A percentile compares a stretch with the other conserved stretches of the same genome.
phyloP scores from a whole-genome alignment of 176 grass and related monocot species.

The Oryza meridionalis region DNA sequence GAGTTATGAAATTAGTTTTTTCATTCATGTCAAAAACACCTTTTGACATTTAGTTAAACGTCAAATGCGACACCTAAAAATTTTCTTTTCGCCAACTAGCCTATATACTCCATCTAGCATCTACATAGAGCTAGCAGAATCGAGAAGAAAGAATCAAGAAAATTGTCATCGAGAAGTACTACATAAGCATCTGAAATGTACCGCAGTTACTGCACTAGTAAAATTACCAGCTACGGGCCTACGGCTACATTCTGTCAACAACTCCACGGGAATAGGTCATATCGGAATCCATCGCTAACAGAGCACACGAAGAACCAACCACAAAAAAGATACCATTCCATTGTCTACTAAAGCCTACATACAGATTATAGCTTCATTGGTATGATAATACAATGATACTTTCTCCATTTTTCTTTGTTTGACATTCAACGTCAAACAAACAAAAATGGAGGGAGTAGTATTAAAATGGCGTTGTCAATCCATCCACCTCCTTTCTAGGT shows the following conservation, averaged over 20 bases:
- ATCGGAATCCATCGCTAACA: background rate
- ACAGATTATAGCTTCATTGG: background rate
- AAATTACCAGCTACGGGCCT: background rate
- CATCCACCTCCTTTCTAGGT: background rate
- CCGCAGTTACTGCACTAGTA: background rate
- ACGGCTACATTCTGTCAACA: background rate
- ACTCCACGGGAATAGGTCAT: background rate
- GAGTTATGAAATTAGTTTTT: too few relatives aligned
- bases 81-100: too few relatives aligned
- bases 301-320: background rate
- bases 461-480: constrained; percentile 22
- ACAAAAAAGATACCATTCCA: background rate
- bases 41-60: too few relatives aligned
- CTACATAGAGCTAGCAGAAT: background rate
- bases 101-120: background rate
- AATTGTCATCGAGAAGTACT: background rate
- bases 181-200: background rate
- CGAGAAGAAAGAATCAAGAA: background rate
- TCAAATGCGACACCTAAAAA: too few relatives aligned
- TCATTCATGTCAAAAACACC: too few relatives aligned
- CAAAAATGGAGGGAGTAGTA: background rate
- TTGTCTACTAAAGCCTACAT: constrained; percentile 12
- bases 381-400: constrained; percentile 11
- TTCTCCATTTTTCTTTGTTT: too few relatives aligned
- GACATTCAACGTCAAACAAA: too few relatives aligned